Conservation (phyloP, 2,329 filamentous ascomycete species). For the Colletotrichum tabaci region DNA sequence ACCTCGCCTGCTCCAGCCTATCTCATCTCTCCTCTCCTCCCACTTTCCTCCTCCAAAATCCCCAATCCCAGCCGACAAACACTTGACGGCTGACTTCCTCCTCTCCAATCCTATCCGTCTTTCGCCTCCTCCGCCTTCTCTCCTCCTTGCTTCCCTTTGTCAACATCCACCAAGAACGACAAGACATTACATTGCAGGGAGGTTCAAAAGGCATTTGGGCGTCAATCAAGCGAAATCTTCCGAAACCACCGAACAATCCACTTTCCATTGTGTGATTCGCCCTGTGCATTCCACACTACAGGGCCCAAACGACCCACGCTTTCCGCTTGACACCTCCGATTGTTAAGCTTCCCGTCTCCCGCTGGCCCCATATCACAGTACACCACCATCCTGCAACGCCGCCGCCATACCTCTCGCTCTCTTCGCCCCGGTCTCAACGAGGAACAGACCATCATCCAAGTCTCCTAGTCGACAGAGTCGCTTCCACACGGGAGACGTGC, state of each 20-base stretch:
- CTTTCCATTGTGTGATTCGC: conserved; percentile 38
- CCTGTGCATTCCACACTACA: conserved; percentile 38
- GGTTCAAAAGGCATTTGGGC: conserved; percentile 35
- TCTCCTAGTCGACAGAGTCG: conserved; percentile 5
- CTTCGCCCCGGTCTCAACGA: conserved; percentile 2
- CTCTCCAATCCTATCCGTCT: conserved; percentile 34
- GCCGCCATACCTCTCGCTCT: conserved; percentile 13
- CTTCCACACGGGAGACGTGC: not conserved
- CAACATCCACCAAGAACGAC: conserved; percentile 10
- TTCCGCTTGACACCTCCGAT: conserved; percentile 40
- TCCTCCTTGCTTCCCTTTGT: conserved; percentile 11
- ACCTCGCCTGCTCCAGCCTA: conserved; percentile 34
- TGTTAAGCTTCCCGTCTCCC: conserved; percentile 42
- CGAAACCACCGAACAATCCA: conserved; percentile 32
- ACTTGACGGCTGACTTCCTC: conserved; percentile 22
- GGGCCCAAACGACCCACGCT: conserved; percentile 40
- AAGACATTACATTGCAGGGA: conserved; percentile 35
- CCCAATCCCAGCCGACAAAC: conserved; percentile 34
- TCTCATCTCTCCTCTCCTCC: conserved; percentile 22
- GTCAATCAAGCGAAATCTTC: conserved; percentile 36
- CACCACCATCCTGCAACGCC: conserved; percentile 9
- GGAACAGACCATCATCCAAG: not conserved
- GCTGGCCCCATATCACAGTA: conserved; percentile 35
- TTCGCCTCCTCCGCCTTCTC: conserved; percentile 2
- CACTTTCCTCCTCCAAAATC: conserved; percentile 31